phyloP scores from a whole-genome alignment of 352 stramenopile genomes.

The Phytophthora colocasiae region DNA sequence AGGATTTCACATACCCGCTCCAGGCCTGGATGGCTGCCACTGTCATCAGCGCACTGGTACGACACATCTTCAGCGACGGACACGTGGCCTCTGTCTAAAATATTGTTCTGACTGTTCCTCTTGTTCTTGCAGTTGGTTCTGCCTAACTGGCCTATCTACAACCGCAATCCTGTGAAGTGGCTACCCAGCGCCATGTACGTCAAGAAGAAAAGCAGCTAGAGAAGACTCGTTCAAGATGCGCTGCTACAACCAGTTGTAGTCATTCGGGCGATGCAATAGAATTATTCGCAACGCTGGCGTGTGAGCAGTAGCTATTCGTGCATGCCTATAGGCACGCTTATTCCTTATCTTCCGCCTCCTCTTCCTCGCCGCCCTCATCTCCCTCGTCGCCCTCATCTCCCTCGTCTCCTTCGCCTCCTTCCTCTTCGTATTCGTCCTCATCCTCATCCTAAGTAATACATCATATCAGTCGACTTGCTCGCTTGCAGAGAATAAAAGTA shows the following conservation, averaged over 20 bases:
- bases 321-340: constrained; percentile 18
- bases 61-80: not conserved
- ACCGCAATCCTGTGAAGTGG: constrained; percentile 86
- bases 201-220: constrained; percentile 53
- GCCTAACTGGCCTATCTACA: constrained; percentile 88
- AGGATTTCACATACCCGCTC: constrained; percentile 85
- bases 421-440: constrained; percentile 55
- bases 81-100: constrained; percentile 24
- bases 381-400: constrained; percentile 40
- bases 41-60: constrained; percentile 66
- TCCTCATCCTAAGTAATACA: constrained; percentile 33
- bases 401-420: constrained; percentile 45
- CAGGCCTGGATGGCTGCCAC: constrained; percentile 73
- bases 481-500: not conserved
- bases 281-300: constrained; percentile 15
- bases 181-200: constrained; percentile 79
- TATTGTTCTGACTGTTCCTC: not conserved
- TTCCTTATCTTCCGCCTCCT: constrained; percentile 39
- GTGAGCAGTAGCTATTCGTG: not conserved
- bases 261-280: not conserved
- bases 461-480: constrained; percentile 2
- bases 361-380: constrained; percentile 24
- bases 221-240: not conserved
- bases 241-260: not conserved
- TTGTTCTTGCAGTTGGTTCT: constrained; percentile 60